Conservation (phyloP, 2,329 filamentous ascomycete genomes). For the Penicillium paneum region DNA sequence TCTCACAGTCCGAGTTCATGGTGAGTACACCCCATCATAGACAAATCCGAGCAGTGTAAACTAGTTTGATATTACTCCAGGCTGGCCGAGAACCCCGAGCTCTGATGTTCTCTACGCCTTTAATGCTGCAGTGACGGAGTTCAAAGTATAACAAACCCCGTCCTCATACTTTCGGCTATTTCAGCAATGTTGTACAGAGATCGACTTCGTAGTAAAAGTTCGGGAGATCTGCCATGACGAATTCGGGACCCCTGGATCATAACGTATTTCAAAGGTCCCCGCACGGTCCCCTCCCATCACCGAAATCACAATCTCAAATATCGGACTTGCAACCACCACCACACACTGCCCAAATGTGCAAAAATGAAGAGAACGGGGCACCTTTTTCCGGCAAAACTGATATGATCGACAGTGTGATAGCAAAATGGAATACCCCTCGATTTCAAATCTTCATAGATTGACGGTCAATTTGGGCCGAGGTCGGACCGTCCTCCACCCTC, state of each 20-base stretch:
- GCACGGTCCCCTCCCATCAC: constrained; percentile 22
- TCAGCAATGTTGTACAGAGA: constrained; percentile 7
- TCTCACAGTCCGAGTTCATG: not conserved
- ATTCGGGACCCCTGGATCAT: constrained; percentile 22
- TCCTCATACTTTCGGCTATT: not conserved
- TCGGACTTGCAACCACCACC: constrained; percentile 7
- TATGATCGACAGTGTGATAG: constrained; percentile 1
- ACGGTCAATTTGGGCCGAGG: not conserved
- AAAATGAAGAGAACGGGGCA: not conserved
- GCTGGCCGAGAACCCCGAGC: constrained; percentile 9
- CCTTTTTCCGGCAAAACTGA: not conserved
- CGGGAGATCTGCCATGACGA: constrained; percentile 19
- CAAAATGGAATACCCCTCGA: not conserved
- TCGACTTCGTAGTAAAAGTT: constrained; percentile 7
- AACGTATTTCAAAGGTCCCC: constrained; percentile 9
- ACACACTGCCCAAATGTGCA: not conserved
- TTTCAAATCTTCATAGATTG: not conserved
- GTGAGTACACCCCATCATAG: not conserved
- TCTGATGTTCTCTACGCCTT: not conserved
- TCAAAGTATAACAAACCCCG: not conserved
- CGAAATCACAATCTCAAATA: constrained; percentile 25
- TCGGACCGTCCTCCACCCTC: constrained; percentile 1
- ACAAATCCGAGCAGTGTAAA: not conserved
- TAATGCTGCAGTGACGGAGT: not conserved
- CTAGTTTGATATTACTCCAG: constrained; percentile 9